phyloP scores from a whole-genome alignment of 306 rosid genomes.

The Elaeagnus macrophylla region DNA sequence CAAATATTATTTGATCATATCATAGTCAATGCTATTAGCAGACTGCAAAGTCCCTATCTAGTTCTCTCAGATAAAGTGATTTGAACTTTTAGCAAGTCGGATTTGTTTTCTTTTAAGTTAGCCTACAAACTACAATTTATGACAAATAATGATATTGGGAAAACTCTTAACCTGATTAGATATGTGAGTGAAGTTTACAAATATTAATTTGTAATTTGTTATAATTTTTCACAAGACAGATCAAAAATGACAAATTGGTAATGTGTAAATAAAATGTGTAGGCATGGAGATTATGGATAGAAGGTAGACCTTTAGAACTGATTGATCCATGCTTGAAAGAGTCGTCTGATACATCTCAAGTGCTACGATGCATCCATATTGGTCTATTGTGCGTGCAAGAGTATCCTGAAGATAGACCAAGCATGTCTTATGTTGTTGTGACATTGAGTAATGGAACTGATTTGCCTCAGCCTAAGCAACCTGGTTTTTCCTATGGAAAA shows the following conservation, averaged over 20 bases:
- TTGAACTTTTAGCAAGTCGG: too few relatives aligned
- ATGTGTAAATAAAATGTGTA: not conserved
- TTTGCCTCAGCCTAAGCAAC: constrained; percentile 37
- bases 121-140: too few relatives aligned
- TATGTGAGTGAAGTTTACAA: constrained; percentile 33
- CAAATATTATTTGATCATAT: too few relatives aligned
- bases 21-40: too few relatives aligned
- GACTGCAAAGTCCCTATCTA: too few relatives aligned
- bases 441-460: constrained; percentile 29
- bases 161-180: constrained; percentile 35
- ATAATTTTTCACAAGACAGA: too few relatives aligned
- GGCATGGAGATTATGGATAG: constrained; percentile 55
- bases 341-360: constrained; percentile 16
- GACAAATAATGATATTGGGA: too few relatives aligned
- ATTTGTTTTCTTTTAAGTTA: too few relatives aligned
- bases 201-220: too few relatives aligned
- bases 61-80: too few relatives aligned
- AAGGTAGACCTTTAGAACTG: constrained; percentile 27
- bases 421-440: constrained; percentile 26
- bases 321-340: constrained; percentile 24
- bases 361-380: constrained; percentile 37
- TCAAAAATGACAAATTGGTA: too few relatives aligned
- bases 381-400: constrained; percentile 47
- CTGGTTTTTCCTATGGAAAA: constrained; percentile 30
- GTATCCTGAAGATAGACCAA: constrained; percentile 27